Base-by-base conservation (phyloP, 2,329 filamentous ascomycete genomes). In the Diaporthe batatas region DNA sequence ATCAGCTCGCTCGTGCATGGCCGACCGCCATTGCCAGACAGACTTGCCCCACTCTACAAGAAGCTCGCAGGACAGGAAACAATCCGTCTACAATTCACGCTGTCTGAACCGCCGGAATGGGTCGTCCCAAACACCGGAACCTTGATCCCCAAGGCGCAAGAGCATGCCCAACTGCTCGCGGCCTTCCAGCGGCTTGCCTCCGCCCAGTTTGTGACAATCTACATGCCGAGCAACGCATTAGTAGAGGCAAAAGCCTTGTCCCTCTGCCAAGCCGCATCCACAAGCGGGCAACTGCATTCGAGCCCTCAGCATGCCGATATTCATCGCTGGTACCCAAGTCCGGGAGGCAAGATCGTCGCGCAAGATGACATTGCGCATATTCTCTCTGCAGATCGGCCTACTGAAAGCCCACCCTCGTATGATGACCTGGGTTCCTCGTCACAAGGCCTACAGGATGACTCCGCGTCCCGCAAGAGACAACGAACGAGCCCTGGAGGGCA, bases 371-470 rank as follows among this genome's bases (percentile, higher is more conserved):
- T 57, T 12, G 25, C 29, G 0, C 7, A 34, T 12, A 32, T 12
- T 21, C 3, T 57, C 5, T 16, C 54, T 21, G 16, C 54, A n/a
- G 54, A 57, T 18, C 7, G 54, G 29, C 54, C 54, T 0, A 57
- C 29, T 34, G 53, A 55, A n/a, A 55, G 53, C 53, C 53, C 53
- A 21, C 53, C 53, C 21, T 55, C 53, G 3, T 55, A 55, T 11
- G 53, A 34, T 6, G 25, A 55, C 29, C 53, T 55, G 29, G 16
- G 53, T 11, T 8, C 14, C 25, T n/a, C 29, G 21, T 21, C 53
- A 29, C 53, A 18, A n/a, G 53, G 16, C 29, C 29, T 29, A 18
- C 53, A 34, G 6, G 29, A 34, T 10, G 7, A 18, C 2, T n/a
- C 29, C 21, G 29, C 16, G 53, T 34, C 53, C 29, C 53, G 53